Conservation (phyloP, 2,329 filamentous ascomycete genomes). For the Trichoderma sp. region DNA sequence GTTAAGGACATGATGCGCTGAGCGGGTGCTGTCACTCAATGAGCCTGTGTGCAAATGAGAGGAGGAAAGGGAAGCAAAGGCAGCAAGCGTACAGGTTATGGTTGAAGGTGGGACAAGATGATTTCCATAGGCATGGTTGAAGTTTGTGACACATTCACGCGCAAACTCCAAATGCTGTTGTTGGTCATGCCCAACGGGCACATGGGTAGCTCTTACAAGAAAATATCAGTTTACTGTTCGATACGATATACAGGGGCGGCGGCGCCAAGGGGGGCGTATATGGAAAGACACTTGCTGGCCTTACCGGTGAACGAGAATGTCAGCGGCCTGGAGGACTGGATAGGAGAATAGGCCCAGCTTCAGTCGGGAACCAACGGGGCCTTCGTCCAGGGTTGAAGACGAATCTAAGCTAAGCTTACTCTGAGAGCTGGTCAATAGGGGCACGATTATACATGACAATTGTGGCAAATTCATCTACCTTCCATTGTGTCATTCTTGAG, state of each 20-base stretch:
- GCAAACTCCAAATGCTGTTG: conserved; percentile 92
- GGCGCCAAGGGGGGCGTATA: neutral
- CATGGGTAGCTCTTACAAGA: conserved; percentile 74
- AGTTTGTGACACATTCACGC: conserved; percentile 80
- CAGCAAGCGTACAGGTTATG: conserved; percentile 63
- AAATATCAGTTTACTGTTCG: neutral
- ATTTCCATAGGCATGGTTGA: conserved; percentile 76
- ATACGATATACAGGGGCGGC: neutral
- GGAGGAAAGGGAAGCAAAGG: no score
- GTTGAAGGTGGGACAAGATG: conserved; percentile 69
- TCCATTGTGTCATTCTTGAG: conserved; percentile 99
- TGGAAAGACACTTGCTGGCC: neutral
- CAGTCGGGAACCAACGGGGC: conserved; percentile 61
- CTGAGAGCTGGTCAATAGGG: conserved; percentile 46
- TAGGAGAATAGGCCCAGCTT: conserved; percentile 95
- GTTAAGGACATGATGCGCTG: conserved; percentile 89
- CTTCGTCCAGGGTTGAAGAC: conserved; percentile 61
- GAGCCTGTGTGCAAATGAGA: neutral
- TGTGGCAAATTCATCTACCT: conserved; percentile 57
- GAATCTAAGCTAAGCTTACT: conserved; percentile 72
- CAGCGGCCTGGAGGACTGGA: conserved; percentile 91
- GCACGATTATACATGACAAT: neutral
- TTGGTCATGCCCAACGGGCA: conserved; percentile 97
- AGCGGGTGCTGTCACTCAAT: conserved; percentile 61
- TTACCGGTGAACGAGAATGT: conserved; percentile 83